Evolutionary conservation across 805 yeast genomes (phyloP).

Genomic region (Lipomyces orientalis): DNA sequence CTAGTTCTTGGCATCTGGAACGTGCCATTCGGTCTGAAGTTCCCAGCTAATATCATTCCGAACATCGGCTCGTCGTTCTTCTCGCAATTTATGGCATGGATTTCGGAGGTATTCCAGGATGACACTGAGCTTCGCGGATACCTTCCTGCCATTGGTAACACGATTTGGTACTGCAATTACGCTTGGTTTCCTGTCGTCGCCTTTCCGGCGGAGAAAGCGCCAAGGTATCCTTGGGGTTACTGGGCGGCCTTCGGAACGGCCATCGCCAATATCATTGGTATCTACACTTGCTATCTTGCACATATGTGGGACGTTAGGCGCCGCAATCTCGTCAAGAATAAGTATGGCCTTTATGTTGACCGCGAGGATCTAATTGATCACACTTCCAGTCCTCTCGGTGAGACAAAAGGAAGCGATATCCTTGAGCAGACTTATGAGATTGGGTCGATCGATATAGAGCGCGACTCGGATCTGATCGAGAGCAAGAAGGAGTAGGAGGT

Average conservation of each 20-base stretch:
- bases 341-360: conserved; percentile 28
- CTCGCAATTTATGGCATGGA: conserved; percentile 38
- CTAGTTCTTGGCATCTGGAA: no score
- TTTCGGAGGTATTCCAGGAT: conserved; percentile 39
- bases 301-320: conserved; percentile 25
- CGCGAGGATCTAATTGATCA: conserved; percentile 16
- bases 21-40: no score
- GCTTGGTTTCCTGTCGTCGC: conserved; percentile 43
- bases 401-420: no score
- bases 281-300: conserved; percentile 23
- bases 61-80: no score
- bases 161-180: conserved; percentile 39
- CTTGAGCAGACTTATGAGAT: conserved; percentile 8
- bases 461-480: conserved; percentile 17
- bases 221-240: conserved; percentile 40
- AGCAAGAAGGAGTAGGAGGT: no score
- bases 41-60: no score
- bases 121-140: conserved; percentile 44
- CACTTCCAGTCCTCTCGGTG: no score
- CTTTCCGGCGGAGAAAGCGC: conserved; percentile 47
- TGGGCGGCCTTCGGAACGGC: conserved; percentile 28
- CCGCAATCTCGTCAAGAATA: conserved; percentile 26
- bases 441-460: conserved; percentile 13
- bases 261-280: conserved; percentile 13
- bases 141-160: conserved; percentile 46